These are phyloP conservation scores for Hypomyces rosellus DNA, from an alignment of 2,329 filamentous ascomycete genomes.

Conservation along the genomic window DNA sequence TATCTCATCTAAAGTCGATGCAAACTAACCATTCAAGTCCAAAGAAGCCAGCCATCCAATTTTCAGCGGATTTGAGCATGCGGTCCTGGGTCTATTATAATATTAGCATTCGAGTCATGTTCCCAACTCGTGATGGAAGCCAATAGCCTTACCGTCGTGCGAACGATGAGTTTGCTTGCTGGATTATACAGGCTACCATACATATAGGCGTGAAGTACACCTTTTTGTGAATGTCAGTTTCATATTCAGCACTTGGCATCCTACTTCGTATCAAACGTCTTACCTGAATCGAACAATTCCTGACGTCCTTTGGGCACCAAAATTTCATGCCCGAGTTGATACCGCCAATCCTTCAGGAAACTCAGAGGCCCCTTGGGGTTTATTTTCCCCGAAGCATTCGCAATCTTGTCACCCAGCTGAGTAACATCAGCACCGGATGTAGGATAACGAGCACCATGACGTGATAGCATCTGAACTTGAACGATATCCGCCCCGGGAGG, in stretches of 20 bases:
- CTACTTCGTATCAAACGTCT: neutral
- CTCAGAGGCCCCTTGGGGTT: slow-evolving; percentile 52
- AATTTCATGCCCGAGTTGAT: slow-evolving; percentile 63
- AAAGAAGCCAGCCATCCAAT: slow-evolving; percentile 75
- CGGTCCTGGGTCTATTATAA: slow-evolving; percentile 58
- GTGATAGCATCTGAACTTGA: slow-evolving; percentile 65
- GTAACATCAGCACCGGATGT: slow-evolving; percentile 52
- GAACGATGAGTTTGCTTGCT: slow-evolving; percentile 63
- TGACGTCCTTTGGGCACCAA: slow-evolving; percentile 66
- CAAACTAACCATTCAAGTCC: slow-evolving; percentile 56
- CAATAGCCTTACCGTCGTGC: slow-evolving; percentile 50
- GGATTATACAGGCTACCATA: slow-evolving; percentile 67
- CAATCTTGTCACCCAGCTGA: slow-evolving; percentile 51
- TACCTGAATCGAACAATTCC: slow-evolving; percentile 62
- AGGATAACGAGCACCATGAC: slow-evolving; percentile 69
- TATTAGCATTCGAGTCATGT: neutral
- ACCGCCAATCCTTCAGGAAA: slow-evolving; percentile 65
- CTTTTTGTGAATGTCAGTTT: slow-evolving; percentile 27
- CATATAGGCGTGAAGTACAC: slow-evolving; percentile 65
- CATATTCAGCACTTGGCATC: neutral
- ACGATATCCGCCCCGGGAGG: slow-evolving; percentile 61
- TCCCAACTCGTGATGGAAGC: too few species aligned
- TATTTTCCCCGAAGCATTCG: slow-evolving; percentile 45
- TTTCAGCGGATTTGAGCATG: slow-evolving; percentile 71
- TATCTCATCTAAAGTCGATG: neutral